Conservation (phyloP, 345 rosid genomes). For the Gossypium ekmanianum region DNA sequence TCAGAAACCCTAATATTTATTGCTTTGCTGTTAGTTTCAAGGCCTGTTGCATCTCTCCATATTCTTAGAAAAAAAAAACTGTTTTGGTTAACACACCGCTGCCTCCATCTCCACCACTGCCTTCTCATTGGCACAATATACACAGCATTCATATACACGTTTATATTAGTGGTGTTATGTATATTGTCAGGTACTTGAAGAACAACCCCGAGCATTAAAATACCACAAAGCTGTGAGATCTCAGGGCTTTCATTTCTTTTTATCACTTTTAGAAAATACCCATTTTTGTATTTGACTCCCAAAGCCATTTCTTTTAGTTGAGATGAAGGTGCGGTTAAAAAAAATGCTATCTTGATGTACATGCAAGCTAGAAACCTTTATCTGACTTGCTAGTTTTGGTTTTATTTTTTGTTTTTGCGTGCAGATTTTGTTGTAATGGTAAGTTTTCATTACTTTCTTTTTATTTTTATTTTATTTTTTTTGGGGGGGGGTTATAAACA, state of each 20-base stretch:
- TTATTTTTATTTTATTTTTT: too few species aligned
- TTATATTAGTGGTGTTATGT: constrained; percentile 10
- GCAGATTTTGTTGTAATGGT: too few species aligned
- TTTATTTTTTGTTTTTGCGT: too few species aligned
- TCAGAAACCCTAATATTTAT: neutral
- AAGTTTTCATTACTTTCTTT: too few species aligned
- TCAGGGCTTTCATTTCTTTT: constrained; percentile 31
- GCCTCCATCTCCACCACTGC: neutral
- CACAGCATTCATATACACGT: neutral
- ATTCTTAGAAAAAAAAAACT: too few species aligned
- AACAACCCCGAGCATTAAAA: constrained; percentile 19
- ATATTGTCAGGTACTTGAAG: constrained; percentile 22
- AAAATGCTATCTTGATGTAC: neutral
- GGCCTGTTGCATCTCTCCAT: neutral
- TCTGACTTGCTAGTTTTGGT: neutral
- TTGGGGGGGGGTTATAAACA: neutral
- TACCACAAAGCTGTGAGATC: constrained; percentile 54
- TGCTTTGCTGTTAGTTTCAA: too few species aligned
- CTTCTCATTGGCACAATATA: neutral
- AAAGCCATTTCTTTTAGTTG: neutral
- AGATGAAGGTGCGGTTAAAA: constrained; percentile 14
- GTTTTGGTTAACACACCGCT: neutral
- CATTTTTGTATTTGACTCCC: neutral
- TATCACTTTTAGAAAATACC: neutral
- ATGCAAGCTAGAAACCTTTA: constrained; percentile 15